Percentiles rank a stretch among this genome's conserved stretches.
These are phyloP conservation scores for Ogataea allantospora DNA, from an alignment of 805 yeast species.

Conservation along the genomic window DNA sequence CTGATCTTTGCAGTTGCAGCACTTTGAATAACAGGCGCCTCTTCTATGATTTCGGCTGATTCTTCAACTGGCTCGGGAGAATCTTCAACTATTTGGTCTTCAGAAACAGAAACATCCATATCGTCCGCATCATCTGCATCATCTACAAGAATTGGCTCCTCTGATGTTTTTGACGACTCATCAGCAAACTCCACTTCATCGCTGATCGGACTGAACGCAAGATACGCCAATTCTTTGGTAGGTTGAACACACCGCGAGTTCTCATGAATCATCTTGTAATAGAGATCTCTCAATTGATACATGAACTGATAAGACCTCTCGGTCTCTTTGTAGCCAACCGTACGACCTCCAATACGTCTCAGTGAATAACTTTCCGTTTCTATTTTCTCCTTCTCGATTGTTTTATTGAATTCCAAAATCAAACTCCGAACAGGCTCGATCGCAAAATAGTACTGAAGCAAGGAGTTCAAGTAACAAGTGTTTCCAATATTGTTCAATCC, in stretches of 20 bases:
- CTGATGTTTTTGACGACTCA: conserved; percentile 1
- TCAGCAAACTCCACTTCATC: conserved; percentile 59
- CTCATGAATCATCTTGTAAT: conserved; percentile 65
- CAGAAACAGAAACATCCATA: conserved; percentile 2
- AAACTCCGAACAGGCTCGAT: conserved; percentile 75
- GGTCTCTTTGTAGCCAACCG: conserved; percentile 74
- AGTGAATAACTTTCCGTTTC: conserved; percentile 33
- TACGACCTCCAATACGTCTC: conserved; percentile 86
- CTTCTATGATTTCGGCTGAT: conserved; percentile 1
- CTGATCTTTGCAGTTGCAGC: conserved; percentile 40
- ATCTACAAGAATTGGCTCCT: neutral
- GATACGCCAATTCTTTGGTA: conserved; percentile 76
- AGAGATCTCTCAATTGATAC: conserved; percentile 67
- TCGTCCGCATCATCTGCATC: conserved; percentile 2
- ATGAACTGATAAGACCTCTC: conserved; percentile 81
- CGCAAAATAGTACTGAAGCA: conserved; percentile 86
- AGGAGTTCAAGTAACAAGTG: conserved; percentile 90
- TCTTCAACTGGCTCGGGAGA: neutral
- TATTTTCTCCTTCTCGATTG: conserved; percentile 26
- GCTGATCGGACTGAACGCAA: conserved; percentile 76
- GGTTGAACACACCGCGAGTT: conserved; percentile 71
- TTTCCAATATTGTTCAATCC: conserved; percentile 95
- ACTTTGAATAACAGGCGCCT: conserved; percentile 22
- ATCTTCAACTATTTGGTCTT: conserved; percentile 4
- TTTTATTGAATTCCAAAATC: conserved; percentile 53